Evolutionary conservation across 176 grass and related monocot species (phyloP).

Genomic region (Phyllostachys edulis): DNA sequence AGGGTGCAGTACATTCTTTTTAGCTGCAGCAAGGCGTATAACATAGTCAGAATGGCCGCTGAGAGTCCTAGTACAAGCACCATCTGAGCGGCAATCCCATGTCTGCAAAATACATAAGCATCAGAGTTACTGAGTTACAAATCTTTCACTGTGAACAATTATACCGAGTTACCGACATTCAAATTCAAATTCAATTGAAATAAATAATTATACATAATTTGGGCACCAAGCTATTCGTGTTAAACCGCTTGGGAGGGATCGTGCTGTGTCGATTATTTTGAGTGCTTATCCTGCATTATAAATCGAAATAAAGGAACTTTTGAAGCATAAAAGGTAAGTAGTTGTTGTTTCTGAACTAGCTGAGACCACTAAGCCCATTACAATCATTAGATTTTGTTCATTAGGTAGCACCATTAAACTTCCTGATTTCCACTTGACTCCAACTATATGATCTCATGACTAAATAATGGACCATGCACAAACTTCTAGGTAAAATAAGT

Average conservation of each 20-base stretch:
- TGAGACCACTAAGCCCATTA: neutral
- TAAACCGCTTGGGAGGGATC: no score
- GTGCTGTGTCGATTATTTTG: neutral
- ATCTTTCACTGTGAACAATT: no score
- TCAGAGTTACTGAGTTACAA: no score
- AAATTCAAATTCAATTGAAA: no score
- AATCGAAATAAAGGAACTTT: neutral
- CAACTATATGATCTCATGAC: neutral
- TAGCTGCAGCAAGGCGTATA: conserved; percentile 43
- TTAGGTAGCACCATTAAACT: neutral
- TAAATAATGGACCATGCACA: neutral
- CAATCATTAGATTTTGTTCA: neutral
- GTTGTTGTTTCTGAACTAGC: neutral
- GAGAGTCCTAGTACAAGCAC: conserved; percentile 62
- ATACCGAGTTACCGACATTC: no score
- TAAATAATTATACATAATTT: no score
- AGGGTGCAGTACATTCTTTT: conserved; percentile 57
- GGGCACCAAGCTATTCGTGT: no score
- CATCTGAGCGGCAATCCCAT: conserved; percentile 75
- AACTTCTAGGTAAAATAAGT: neutral
- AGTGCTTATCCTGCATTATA: neutral
- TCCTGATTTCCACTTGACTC: neutral
- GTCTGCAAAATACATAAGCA: no score
- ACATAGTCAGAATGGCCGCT: conserved; percentile 84
- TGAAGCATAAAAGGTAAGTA: neutral